Base-by-base conservation (phyloP, 169 alveolate genomes). In the Condylostoma magnum region DNA sequence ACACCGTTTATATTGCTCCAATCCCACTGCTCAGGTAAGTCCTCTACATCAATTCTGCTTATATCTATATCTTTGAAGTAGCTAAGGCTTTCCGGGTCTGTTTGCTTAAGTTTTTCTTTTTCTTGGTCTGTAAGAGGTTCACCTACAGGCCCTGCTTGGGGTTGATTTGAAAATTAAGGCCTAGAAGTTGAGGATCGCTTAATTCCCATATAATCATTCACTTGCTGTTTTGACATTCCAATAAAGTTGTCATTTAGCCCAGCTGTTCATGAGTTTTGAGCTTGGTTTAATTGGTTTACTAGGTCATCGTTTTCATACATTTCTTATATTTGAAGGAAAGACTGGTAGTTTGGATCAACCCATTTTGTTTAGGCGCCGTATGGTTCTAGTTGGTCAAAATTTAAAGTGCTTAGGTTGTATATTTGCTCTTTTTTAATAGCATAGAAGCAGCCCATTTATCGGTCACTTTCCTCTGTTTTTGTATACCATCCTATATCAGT, bases 1-100 rank as follows among this genome's bases (percentile, higher is more conserved):
- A 53, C 84, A n/a, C 86, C 93, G 22, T 83, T 69, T 8, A 87
- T 82, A 70, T 87, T 77, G 27, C 84, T 47, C 89, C 90, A 87
- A 54, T 87, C 87, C 86, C 85, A 80, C 6, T 38, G 10, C 31
- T 77, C 69, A 4, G 90, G 90, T n/a, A 86, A 69, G 3, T 51
- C 66, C 10, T 58, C 33, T 47, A 55, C 80, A 56, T 54, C 54
- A 12, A 80, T 77, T 41, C 68, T 71, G 20, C 68, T 84, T 18
- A 54, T n/a, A 22, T 63, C 27, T 3, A 70, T 12, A 70, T 82
- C 68, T 44, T 65, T 38, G 60, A 46, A 82, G 65, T 43, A n/a
- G 33, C 25, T 8, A n/a, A 30, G 3, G 58, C 68, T 27, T 33
- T 57, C 55, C 15, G 36, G 20, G 51, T 68, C 53, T 5, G 8